Evolutionary conservation across 768 basidiomycete genomes (phyloP), one percentile per base, ranked within the genome.

Genomic region (Gloeophyllum trabeum): DNA sequence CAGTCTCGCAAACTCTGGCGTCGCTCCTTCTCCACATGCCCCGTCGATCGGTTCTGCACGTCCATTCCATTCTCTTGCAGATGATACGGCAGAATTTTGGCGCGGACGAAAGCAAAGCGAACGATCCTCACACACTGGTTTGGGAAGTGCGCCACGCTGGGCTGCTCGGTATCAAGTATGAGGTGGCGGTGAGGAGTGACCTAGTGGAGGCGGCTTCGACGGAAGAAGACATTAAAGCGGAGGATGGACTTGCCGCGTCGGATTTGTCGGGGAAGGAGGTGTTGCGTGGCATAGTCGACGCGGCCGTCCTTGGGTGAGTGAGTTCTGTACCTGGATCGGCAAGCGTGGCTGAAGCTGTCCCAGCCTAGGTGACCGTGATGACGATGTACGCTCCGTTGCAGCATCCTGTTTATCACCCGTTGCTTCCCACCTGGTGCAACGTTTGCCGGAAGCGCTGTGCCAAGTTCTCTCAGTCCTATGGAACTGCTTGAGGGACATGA

Each of bases 111-210:
- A 53, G 59, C 41, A 61, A 57, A 35, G 25, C 28, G 2, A 42
- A 41, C 20, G 34, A 32, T 16, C 21, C 23, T 12, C 47, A 44
- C 10, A 61, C 56, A 42, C 88, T 93, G 59, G 74, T 91, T 5
- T 99, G 96, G 96, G 90, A 98, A 61, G 84, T 99, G 39, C 74
- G 94, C 42, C 96, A 99, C 65, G 93, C 96, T n/a, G 96, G 96
- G 22, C 64, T 99, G 45, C 72, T 98, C 6, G 96, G 96, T 1
- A 79, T 99, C 59, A 97, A 97, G 66, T 98, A 98, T 58, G 89
- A 97, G 59, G 92, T 98, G 26, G 96, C 94, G 12, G 96, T 98
- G 14, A 69, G 91, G 48, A 77, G 71, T 42, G 91, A 96, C 56
- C 63, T 97, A 19, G 79, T 98, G 44, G 73, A 75, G 13, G 61